phyloP scores from a whole-genome alignment of 164 flowering plant genomes.

The Stephania cephalantha region DNA sequence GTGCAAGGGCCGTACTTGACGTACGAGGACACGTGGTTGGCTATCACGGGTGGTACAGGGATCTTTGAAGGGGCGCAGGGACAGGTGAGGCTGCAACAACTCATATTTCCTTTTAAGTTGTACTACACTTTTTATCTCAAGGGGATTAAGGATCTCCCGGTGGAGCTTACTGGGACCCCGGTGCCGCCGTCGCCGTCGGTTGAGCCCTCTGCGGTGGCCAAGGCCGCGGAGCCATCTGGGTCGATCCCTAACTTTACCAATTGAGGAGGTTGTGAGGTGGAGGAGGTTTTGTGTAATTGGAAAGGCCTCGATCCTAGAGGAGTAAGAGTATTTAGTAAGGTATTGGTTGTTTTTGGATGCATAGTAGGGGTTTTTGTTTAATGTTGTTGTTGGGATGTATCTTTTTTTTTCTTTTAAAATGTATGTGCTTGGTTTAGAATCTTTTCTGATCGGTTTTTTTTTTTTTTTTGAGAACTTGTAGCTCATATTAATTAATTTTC shows the following conservation, averaged over 20 bases:
- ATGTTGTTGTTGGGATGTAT: neutral
- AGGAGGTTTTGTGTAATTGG: neutral
- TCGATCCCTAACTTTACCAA: constrained; percentile 37
- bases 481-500: no score
- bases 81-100: constrained; percentile 52
- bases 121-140: constrained; percentile 58
- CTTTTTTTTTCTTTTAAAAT: no score
- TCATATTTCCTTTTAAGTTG: constrained; percentile 60
- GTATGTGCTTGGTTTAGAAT: no score
- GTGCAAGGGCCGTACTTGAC: constrained; percentile 67
- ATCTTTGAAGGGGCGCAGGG: constrained; percentile 57
- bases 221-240: constrained; percentile 47
- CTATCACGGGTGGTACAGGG: constrained; percentile 72
- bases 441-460: no score
- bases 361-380: neutral
- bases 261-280: constrained; percentile 10
- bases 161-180: constrained; percentile 39
- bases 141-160: constrained; percentile 52
- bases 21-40: constrained; percentile 50
- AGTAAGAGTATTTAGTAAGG: neutral
- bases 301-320: neutral
- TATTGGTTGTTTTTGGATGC: neutral
- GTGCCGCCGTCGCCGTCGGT: constrained; percentile 41
- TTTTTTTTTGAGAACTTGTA: no score
- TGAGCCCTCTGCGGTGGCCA: constrained; percentile 61